Percentiles rank a stretch among this genome's conserved stretches.
Evolutionary conservation across 441 rosid species (phyloP).

Genomic region (Francoa sonchifolia): DNA sequence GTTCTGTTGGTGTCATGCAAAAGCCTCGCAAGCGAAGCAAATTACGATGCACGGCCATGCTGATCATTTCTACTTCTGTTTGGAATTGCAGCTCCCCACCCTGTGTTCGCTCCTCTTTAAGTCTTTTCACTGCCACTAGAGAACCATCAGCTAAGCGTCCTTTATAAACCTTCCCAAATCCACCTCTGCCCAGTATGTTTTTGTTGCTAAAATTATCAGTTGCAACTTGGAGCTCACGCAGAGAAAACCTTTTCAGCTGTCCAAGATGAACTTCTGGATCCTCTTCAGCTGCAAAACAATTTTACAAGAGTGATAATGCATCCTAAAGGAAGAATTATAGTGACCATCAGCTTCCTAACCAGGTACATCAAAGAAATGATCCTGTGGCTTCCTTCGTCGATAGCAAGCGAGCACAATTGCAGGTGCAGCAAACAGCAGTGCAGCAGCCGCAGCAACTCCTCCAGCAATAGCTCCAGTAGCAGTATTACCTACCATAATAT

Average conservation of each 20-base stretch:
- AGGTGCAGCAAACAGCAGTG: conserved; percentile 80
- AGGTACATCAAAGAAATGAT: conserved; percentile 89
- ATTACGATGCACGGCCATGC: conserved; percentile 85
- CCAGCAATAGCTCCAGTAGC: conserved; percentile 86
- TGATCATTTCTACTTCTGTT: conserved; percentile 84
- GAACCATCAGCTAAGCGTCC: conserved; percentile 69
- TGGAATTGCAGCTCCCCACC: conserved; percentile 87
- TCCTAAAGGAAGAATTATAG: neutral
- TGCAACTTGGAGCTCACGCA: conserved; percentile 81
- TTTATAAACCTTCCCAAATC: conserved; percentile 83
- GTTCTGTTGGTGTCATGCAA: conserved; percentile 91
- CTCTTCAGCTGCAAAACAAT: conserved; percentile 61
- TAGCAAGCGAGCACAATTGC: conserved; percentile 70
- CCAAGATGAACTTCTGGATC: conserved; percentile 90
- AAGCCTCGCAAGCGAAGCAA: conserved; percentile 76
- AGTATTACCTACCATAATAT: conserved; percentile 44
- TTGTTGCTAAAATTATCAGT: conserved; percentile 63
- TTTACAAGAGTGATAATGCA: conserved; percentile 11
- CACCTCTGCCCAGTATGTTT: conserved; percentile 66
- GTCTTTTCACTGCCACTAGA: conserved; percentile 76
- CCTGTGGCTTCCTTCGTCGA: conserved; percentile 65
- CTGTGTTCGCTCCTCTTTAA: conserved; percentile 76
- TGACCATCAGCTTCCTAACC: conserved; percentile 29
- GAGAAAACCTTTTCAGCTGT: conserved; percentile 62
- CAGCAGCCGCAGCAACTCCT: conserved; percentile 95